These are phyloP conservation scores for Pezicula carpinea DNA, from an alignment of 2,329 filamentous ascomycete genomes.

Conservation along the genomic window DNA sequence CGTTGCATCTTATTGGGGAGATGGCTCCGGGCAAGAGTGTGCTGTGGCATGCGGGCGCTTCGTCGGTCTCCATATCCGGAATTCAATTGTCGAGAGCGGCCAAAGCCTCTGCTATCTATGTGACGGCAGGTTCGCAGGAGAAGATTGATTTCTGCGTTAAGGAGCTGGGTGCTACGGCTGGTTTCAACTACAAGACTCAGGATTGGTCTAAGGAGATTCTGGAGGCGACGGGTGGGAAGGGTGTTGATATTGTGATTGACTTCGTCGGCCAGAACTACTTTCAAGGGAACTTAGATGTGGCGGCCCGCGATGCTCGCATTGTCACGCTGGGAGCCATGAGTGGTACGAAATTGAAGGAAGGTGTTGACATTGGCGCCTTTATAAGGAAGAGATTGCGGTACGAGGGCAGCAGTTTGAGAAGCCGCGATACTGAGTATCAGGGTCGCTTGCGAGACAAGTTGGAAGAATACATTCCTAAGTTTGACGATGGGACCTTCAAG, in stretches of 20 bases:
- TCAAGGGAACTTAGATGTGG: slow-evolving; percentile 69
- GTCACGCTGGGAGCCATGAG: slow-evolving; percentile 73
- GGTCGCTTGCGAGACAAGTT: slow-evolving; percentile 67
- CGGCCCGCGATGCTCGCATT: slow-evolving; percentile 71
- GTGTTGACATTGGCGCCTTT: slow-evolving; percentile 68
- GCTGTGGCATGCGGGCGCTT: slow-evolving; percentile 91
- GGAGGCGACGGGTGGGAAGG: slow-evolving; percentile 66
- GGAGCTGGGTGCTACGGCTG: slow-evolving; percentile 71
- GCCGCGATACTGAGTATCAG: slow-evolving; percentile 77
- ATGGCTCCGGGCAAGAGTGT: slow-evolving; percentile 67
- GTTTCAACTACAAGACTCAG: slow-evolving; percentile 77
- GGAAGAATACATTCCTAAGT: slow-evolving; percentile 70
- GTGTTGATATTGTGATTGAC: slow-evolving; percentile 83
- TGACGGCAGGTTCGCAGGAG: slow-evolving; percentile 73
- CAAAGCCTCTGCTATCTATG: slow-evolving; percentile 68
- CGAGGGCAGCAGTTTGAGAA: slow-evolving; percentile 80
- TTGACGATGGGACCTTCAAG: slow-evolving; percentile 71
- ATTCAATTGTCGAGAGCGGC: slow-evolving; percentile 73
- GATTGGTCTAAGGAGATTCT: slow-evolving; percentile 73
- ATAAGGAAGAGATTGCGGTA: slow-evolving; percentile 72
- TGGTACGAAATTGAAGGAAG: slow-evolving; percentile 60
- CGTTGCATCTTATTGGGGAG: slow-evolving; percentile 74
- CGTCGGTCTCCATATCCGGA: slow-evolving; percentile 81
- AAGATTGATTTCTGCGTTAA: slow-evolving; percentile 76
- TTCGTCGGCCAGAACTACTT: slow-evolving; percentile 81